A percentile compares a stretch with the other conserved stretches of the same genome.
These are phyloP conservation scores for Camellia oleifera DNA, from an alignment of 179 eudicot species.

Conservation along the genomic window DNA sequence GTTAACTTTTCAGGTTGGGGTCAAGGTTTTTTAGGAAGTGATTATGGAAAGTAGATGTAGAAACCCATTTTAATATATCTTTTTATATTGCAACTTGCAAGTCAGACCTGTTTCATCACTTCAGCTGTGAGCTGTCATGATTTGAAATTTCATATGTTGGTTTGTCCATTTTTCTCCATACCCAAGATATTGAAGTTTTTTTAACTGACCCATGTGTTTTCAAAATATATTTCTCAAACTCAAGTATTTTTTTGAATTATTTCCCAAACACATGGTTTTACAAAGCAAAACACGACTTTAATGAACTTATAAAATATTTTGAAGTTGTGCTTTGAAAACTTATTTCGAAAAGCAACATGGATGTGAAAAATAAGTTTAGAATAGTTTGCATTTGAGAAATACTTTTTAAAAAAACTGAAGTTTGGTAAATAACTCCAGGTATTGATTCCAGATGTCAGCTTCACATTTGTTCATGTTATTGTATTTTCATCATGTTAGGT, in stretches of 20 bases:
- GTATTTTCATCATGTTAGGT: background rate
- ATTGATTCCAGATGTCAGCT: conserved; percentile 5
- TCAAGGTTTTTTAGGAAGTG: background rate
- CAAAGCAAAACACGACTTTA: too few relatives aligned
- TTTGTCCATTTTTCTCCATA: conserved; percentile 8
- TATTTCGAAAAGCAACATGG: too few relatives aligned
- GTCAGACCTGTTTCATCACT: conserved; percentile 5
- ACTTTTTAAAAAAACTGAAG: too few relatives aligned
- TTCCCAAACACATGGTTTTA: too few relatives aligned
- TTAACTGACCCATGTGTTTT: too few relatives aligned
- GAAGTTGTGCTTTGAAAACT: too few relatives aligned
- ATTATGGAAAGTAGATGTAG: conserved; percentile 9
- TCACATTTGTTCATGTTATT: conserved; percentile 7
- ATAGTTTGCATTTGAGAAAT: too few relatives aligned
- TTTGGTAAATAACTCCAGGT: too few relatives aligned
- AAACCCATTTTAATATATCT: background rate
- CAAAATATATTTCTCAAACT: too few relatives aligned
- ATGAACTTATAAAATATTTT: too few relatives aligned
- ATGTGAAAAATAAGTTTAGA: too few relatives aligned
- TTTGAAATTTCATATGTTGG: conserved; percentile 20
- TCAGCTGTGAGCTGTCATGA: conserved; percentile 37
- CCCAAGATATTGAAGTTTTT: background rate
- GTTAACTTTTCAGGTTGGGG: background rate
- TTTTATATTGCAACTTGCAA: background rate
- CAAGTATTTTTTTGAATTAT: too few relatives aligned